Conservation (phyloP, 1,284 basidiomycete genomes). For the Cutaneotrichosporon mucoides region DNA sequence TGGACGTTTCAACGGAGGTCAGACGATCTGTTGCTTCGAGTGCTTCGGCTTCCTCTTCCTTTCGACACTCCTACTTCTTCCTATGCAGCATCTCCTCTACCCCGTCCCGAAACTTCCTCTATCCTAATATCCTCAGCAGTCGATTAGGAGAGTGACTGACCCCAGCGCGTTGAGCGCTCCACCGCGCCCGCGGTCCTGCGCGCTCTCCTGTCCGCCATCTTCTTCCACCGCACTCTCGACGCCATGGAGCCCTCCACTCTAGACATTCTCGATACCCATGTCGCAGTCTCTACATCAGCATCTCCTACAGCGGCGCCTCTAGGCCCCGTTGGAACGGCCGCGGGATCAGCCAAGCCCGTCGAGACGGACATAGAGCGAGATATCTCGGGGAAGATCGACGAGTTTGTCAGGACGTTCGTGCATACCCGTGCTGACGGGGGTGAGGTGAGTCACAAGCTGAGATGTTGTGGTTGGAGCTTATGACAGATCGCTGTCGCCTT, state of each 20-base stretch:
- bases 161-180: constrained; percentile 24
- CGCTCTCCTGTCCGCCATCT: constrained; percentile 36
- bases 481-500: constrained; percentile 42
- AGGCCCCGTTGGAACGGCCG: neutral
- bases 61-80: no score
- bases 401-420: constrained; percentile 29
- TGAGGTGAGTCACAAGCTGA: constrained; percentile 21
- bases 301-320: neutral
- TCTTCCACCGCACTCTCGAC: constrained; percentile 43
- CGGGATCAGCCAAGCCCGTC: neutral
- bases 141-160: neutral
- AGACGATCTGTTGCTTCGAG: no score
- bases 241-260: constrained; percentile 36
- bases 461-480: neutral
- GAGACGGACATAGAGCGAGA: constrained; percentile 25
- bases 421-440: constrained; percentile 22
- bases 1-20: no score
- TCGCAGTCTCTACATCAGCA: constrained; percentile 21
- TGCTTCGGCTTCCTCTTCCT: no score
- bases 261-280: constrained; percentile 39
- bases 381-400: constrained; percentile 30
- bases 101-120: no score
- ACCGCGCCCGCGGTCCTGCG: constrained; percentile 30
- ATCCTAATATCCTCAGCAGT: no score
- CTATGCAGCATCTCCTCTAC: no score